Base-by-base conservation (phyloP, 2,329 filamentous ascomycete species). In the Zymoseptoria brevis region DNA sequence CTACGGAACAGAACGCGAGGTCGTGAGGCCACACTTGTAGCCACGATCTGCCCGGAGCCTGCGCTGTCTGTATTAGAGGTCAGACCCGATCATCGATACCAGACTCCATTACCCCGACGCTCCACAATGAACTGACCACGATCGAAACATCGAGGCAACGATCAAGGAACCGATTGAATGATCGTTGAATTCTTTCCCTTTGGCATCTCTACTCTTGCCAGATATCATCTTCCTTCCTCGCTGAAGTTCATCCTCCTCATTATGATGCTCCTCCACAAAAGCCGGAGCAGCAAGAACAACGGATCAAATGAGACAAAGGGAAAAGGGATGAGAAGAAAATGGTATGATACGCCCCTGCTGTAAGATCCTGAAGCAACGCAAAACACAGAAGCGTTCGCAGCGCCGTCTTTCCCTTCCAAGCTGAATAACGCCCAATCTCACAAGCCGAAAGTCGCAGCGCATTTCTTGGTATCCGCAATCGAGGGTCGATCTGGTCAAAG, bases 321-420 rank as follows among this genome's bases (percentile, higher is more conserved):
- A 45, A 41, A 45, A 16, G 13, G 11, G 35, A 45, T n/a, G 13
- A 45, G 16, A 45, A 45, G 35, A n/a, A 45, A n/a, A 45, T 45
- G 35, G 35, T 45, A n/a, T 45, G 35, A 45, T 45, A 45, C 35
- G 35, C 35, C 61, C 56, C 50, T 62, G 6, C 58, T 60, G 61
- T 61, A 59, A 29, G 26, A 54, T 61, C 59, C 61, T 63, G 59
- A 60, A 45, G 61, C 45, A 56, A 62, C 52, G 62, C 61, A 45
- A 57, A 57, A 56, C 52, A 55, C 55, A 57, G 49, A 45, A 45
- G 35, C 35, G 35, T 45, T 45, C 35, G 35, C 13, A 45, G 35
- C 35, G 35, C 35, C 35, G 35, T 45, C 35, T 45, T 45, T 45
- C 16, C 35, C 35, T 45, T 45, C 11, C 35, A 45, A 45, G 35